Percentiles rank a stretch among this genome's conserved stretches.
These are phyloP conservation scores for Juglanconis oblonga DNA, from an alignment of 2,329 filamentous ascomycete genomes.

Conservation along the genomic window DNA sequence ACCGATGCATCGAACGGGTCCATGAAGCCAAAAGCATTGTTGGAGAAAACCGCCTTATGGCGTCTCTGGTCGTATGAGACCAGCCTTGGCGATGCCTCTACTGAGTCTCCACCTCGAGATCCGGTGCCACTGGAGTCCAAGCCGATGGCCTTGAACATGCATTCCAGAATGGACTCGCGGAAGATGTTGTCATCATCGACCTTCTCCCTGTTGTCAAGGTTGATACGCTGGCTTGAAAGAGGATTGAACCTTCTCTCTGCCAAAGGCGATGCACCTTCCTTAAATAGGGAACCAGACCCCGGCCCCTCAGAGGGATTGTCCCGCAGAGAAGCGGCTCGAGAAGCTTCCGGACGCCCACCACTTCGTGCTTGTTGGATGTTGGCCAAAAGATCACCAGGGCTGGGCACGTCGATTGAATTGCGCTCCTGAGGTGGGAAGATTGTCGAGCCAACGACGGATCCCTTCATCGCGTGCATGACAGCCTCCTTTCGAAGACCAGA, in stretches of 20 bases:
- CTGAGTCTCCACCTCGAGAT: conserved; percentile 67
- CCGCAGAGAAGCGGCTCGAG: conserved; percentile 27
- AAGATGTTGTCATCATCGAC: conserved; percentile 87
- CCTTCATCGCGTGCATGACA: conserved; percentile 64
- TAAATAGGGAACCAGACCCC: conserved; percentile 30
- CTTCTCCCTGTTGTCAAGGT: conserved; percentile 71
- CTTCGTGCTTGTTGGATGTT: conserved; percentile 70
- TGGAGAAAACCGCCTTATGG: conserved; percentile 76
- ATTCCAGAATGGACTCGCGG: conserved; percentile 84
- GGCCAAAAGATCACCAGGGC: conserved; percentile 75
- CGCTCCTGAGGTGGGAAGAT: conserved; percentile 40
- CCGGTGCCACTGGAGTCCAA: conserved; percentile 66
- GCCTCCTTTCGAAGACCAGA: conserved; percentile 77
- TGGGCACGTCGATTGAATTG: conserved; percentile 48
- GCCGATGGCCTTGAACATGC: conserved; percentile 92
- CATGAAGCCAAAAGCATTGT: conserved; percentile 85
- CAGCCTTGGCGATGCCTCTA: conserved; percentile 80
- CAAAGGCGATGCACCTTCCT: conserved; percentile 42
- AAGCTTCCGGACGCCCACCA: conserved; percentile 42
- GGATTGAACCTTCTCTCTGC: conserved; percentile 53
- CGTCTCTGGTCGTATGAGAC: conserved; percentile 79
- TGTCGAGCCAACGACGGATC: conserved; percentile 40
- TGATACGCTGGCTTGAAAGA: conserved; percentile 51
- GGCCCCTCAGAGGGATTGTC: conserved; percentile 22
- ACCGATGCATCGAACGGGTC: conserved; percentile 73